These are phyloP conservation scores for Heterobasidion parviporum DNA, from an alignment of 1,284 basidiomycete species.

Conservation along the genomic window DNA sequence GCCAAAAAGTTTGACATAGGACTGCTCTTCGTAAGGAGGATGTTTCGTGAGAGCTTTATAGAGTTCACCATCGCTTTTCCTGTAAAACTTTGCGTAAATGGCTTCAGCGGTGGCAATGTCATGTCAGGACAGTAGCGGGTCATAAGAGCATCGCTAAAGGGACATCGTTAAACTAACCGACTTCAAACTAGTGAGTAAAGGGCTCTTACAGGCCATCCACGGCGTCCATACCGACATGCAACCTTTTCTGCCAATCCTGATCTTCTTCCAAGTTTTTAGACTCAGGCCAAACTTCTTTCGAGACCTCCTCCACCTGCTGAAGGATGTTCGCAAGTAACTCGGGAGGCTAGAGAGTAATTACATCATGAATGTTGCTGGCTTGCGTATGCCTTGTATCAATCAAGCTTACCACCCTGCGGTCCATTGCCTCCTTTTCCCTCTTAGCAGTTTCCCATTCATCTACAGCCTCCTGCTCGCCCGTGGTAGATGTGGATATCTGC, in stretches of 20 bases:
- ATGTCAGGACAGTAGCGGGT: conserved; percentile 21
- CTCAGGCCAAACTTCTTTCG: conserved; percentile 42
- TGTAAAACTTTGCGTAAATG: conserved; percentile 46
- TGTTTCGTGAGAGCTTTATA: conserved; percentile 53
- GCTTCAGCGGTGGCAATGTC: conserved; percentile 23
- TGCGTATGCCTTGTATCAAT: conserved; percentile 13
- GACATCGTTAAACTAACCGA: background rate
- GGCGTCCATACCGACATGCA: conserved; percentile 35
- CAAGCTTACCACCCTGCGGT: conserved; percentile 50
- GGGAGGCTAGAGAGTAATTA: conserved; percentile 42
- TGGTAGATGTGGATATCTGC: conserved; percentile 7
- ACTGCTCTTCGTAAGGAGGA: conserved; percentile 41
- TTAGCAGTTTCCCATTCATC: conserved; percentile 68
- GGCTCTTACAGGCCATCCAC: conserved; percentile 50
- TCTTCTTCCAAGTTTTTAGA: conserved; percentile 9
- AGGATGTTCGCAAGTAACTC: conserved; percentile 53
- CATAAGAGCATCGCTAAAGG: conserved; percentile 16
- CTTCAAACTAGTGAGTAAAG: background rate
- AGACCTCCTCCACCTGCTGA: conserved; percentile 39
- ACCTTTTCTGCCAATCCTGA: conserved; percentile 22
- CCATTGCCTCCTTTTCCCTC: conserved; percentile 46
- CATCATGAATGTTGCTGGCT: conserved; percentile 6
- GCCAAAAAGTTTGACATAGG: conserved; percentile 57
- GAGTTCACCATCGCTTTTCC: conserved; percentile 50
- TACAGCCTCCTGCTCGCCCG: conserved; percentile 13